Evolutionary conservation across 331 rosid genomes (phyloP).

Genomic region (Acacia concinna): DNA sequence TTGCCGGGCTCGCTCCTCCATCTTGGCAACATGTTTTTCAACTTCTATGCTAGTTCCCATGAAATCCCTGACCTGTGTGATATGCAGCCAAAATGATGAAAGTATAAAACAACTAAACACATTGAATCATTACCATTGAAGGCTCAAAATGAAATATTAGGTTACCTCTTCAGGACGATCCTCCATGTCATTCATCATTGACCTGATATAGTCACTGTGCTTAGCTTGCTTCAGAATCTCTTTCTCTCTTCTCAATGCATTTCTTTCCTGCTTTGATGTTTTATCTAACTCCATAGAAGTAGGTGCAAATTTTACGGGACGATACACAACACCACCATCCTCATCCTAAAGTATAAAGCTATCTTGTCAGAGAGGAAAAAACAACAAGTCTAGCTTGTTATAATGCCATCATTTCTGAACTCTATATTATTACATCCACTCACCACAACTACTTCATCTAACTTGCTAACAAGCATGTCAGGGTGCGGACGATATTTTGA

Average conservation of each 20-base stretch:
- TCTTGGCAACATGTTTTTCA: conserved; percentile 50
- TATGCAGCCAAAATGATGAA: conserved; percentile 30
- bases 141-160: conserved; percentile 18
- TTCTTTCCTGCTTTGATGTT: conserved; percentile 59
- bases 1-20: conserved; percentile 64
- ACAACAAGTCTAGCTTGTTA: background rate
- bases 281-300: conserved; percentile 67
- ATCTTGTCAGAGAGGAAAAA: conserved; percentile 21
- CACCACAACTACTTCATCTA: conserved; percentile 48
- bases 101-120: conserved; percentile 21
- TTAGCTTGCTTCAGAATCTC: conserved; percentile 55
- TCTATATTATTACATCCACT: conserved; percentile 11
- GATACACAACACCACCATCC: conserved; percentile 54
- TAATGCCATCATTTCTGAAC: conserved; percentile 3
- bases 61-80: conserved; percentile 58
- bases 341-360: conserved; percentile 48
- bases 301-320: conserved; percentile 67
- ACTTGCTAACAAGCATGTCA: conserved; percentile 62
- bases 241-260: conserved; percentile 67
- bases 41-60: conserved; percentile 72
- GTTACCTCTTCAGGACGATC: conserved; percentile 90
- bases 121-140: conserved; percentile 9
- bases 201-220: conserved; percentile 60
- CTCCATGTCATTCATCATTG: conserved; percentile 65
- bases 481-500: conserved; percentile 83